Evolutionary conservation across 2,329 filamentous ascomycete species (phyloP), one percentile per base, ranked within the genome.

Genomic region (Nemania sp.): DNA sequence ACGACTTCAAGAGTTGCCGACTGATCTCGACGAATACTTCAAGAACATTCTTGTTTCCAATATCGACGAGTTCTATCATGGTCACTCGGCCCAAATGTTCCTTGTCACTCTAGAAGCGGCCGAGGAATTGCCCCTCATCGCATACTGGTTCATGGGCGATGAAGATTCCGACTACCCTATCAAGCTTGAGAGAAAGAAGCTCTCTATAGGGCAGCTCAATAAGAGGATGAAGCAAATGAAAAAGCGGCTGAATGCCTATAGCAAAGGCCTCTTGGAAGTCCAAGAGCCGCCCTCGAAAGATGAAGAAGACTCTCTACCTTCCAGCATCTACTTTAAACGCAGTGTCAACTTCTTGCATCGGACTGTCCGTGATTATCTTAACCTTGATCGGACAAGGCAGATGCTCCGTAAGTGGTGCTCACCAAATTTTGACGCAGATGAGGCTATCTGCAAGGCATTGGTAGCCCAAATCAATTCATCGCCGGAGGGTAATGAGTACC

Each of bases 211-310:
- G 7, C 39, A 54, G 40, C n/a, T 54, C 18, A 17, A 45, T 11
- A 54, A 47, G 20, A 25, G 42, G 2, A 13, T 37, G 25, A 32
- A 39, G 29, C 6, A 18, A 12, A 39, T 47, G 42, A 10, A 29
- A n/a, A 55, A 55, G 15, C 4, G 52, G 13, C 52, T 55, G 4
- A 47, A 55, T 13, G 52, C 52, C 9, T 37, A 12, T 17, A 47
- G 52, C 52, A 55, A 55, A 20, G 52, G 52, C 5, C 42, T 55
- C 25, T 20, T 55, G 29, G 52, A 55, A 32, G 52, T 55, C 40
- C 40, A 46, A 29, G 11, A 47, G 21, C 20, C 7, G 6, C 10
- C 11, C 4, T 45, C 17, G 20, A 29, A 2, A 13, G 20, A 32
- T 29, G 42, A 47, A 6, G 32, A 47, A 20, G 29, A 47, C 25